Evolutionary conservation across 306 rosid genomes (phyloP).

Genomic region (Prunus mongolica): DNA sequence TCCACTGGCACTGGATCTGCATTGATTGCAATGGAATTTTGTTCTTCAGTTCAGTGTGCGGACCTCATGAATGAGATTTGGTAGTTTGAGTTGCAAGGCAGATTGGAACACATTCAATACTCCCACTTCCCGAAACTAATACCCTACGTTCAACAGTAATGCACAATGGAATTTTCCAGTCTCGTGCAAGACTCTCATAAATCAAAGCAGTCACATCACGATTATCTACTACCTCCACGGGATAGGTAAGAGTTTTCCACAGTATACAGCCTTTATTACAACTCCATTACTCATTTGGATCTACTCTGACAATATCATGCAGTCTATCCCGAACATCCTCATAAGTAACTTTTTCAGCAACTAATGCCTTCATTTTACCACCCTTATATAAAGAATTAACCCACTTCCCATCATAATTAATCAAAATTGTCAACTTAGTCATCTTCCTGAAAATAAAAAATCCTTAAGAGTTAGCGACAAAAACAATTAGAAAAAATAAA

Average conservation of each 20-base stretch:
- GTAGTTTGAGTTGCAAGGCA: background rate
- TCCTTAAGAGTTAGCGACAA: background rate
- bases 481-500: background rate
- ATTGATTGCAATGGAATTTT: background rate
- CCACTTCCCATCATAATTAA: conserved; percentile 1
- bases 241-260: background rate
- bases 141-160: background rate
- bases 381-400: background rate
- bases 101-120: background rate
- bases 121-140: background rate
- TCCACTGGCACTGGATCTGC: background rate
- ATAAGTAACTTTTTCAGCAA: background rate
- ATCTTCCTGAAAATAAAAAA: background rate
- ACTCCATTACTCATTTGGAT: background rate
- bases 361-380: background rate
- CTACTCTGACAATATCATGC: background rate
- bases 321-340: conserved; percentile 3
- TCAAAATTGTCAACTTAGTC: background rate
- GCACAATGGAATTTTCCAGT: background rate
- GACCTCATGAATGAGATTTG: background rate
- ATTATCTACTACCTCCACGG: background rate
- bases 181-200: background rate
- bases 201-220: background rate
- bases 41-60: background rate
- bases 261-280: background rate